Evolutionary conservation across 306 rosid species (phyloP).

Genomic region (Betula pendula): DNA sequence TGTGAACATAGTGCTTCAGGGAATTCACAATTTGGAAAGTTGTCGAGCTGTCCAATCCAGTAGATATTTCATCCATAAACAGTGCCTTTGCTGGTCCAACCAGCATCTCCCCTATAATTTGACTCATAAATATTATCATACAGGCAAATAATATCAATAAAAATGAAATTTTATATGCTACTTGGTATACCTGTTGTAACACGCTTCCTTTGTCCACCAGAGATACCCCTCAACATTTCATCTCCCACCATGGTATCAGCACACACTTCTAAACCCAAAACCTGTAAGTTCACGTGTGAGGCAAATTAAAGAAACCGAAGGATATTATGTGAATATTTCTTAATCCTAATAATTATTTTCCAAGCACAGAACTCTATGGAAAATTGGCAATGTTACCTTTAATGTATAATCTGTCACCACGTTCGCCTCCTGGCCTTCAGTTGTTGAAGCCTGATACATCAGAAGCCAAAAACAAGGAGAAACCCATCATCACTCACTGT

Average conservation of each 20-base stretch:
- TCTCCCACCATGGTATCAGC: constrained; percentile 54
- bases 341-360: not conserved
- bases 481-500: constrained; percentile 11
- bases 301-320: not conserved
- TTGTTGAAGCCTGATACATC: constrained; percentile 57
- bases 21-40: constrained; percentile 53
- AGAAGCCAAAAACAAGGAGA: constrained; percentile 20
- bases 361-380: not conserved
- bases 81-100: constrained; percentile 56
- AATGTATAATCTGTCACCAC: constrained; percentile 75
- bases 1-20: constrained; percentile 43
- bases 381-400: constrained; percentile 48
- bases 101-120: constrained; percentile 49
- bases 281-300: constrained; percentile 17
- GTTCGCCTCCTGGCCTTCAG: constrained; percentile 69
- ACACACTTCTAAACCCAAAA: constrained; percentile 53
- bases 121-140: not conserved
- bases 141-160: not conserved
- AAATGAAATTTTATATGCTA: not conserved
- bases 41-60: constrained; percentile 63
- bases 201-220: constrained; percentile 58
- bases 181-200: constrained; percentile 44
- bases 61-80: constrained; percentile 61
- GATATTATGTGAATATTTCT: not conserved
- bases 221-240: constrained; percentile 54